phyloP scores from a whole-genome alignment of 2,329 filamentous ascomycete genomes.

The Penicillium carneum region DNA sequence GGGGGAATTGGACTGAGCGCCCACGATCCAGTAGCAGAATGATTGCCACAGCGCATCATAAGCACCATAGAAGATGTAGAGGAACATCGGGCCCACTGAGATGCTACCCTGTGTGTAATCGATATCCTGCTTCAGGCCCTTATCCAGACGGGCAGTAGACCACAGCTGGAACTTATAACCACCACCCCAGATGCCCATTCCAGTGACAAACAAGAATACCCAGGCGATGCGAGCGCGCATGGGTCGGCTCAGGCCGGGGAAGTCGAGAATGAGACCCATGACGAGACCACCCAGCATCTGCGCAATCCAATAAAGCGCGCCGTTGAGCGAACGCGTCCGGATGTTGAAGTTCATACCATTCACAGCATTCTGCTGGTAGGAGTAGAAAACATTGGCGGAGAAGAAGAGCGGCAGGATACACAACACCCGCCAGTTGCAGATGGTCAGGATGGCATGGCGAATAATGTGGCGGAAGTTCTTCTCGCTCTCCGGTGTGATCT shows the following conservation, averaged over 20 bases:
- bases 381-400: constrained; percentile 64
- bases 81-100: constrained; percentile 69
- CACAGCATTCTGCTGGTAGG: constrained; percentile 64
- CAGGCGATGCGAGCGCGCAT: constrained; percentile 59
- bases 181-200: constrained; percentile 64
- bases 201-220: constrained; percentile 56
- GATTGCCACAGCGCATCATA: constrained; percentile 74
- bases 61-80: constrained; percentile 75
- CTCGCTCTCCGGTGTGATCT: constrained; percentile 49
- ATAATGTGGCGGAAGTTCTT: constrained; percentile 48
- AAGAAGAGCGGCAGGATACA: constrained; percentile 64
- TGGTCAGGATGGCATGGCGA: constrained; percentile 46
- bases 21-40: constrained; percentile 68
- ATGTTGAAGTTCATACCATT: constrained; percentile 64
- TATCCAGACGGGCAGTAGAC: constrained; percentile 56
- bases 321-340: constrained; percentile 63
- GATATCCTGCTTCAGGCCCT: constrained; percentile 54
- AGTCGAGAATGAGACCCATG: constrained; percentile 51
- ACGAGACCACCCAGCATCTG: constrained; percentile 63
- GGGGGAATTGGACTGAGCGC: constrained; percentile 55
- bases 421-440: constrained; percentile 55
- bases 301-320: constrained; percentile 63
- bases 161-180: constrained; percentile 72
- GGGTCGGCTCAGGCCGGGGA: constrained; percentile 53
- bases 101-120: constrained; percentile 58